These are phyloP conservation scores for Posidonia australis DNA, from an alignment of 106 monocot genomes.

Conservation along the genomic window DNA sequence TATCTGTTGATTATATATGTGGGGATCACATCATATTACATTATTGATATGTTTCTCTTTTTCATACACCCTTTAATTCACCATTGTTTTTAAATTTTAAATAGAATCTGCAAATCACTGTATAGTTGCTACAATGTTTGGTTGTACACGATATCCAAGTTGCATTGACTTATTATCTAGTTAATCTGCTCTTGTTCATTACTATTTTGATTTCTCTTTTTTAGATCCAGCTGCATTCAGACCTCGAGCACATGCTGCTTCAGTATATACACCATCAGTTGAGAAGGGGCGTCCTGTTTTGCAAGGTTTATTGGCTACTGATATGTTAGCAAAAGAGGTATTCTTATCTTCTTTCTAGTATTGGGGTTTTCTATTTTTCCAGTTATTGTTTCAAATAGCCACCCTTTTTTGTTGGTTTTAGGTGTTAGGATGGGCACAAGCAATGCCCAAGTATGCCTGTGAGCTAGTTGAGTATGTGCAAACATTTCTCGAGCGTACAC, in stretches of 20 bases:
- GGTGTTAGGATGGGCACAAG: conserved; percentile 87
- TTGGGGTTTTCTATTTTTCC: not conserved
- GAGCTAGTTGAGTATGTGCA: conserved; percentile 95
- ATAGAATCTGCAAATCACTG: not conserved
- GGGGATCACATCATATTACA: too few relatives aligned
- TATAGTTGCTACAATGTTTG: not conserved
- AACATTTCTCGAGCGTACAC: conserved; percentile 86
- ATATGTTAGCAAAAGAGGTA: conserved; percentile 89
- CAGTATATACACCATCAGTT: conserved; percentile 48
- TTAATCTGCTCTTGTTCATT: not conserved
- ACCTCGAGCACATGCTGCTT: conserved; percentile 52
- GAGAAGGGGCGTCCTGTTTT: conserved; percentile 88
- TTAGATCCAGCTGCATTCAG: conserved; percentile 96
- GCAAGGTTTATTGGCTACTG: conserved; percentile 87
- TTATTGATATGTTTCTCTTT: not conserved
- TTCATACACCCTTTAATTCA: not conserved
- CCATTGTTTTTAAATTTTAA: too few relatives aligned
- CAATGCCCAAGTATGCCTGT: conserved; percentile 86
- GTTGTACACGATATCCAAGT: not conserved
- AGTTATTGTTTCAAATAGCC: not conserved
- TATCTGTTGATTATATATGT: not conserved
- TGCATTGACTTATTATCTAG: not conserved
- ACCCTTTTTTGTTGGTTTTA: conserved; percentile 15
- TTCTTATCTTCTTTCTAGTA: conserved; percentile 1
- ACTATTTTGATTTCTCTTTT: conserved; percentile 3